Percentiles rank a stretch among this genome's conserved stretches.
phyloP scores from a whole-genome alignment of 164 flowering plant species.

The Warburgia ugandensis region DNA sequence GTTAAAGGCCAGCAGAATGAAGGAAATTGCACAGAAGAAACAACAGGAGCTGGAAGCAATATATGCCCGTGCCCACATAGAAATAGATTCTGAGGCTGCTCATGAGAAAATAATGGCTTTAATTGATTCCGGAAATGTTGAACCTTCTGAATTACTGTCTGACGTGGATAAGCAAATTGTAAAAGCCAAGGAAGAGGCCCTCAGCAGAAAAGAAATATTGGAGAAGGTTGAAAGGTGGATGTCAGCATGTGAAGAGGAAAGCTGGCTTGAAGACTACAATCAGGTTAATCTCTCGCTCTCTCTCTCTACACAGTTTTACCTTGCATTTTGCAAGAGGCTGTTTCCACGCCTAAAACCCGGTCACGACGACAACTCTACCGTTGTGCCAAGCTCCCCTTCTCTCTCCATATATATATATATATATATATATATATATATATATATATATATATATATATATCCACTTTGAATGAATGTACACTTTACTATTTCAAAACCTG shows the following conservation, averaged over 20 bases:
- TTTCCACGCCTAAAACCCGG: too few species aligned
- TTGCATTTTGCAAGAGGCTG: too few species aligned
- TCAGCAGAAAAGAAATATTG: constrained; percentile 91
- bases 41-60: constrained; percentile 90
- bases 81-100: constrained; percentile 79
- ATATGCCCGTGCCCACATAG: constrained; percentile 74
- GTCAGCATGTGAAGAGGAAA: constrained; percentile 99
- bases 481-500: too few species aligned
- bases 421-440: too few species aligned
- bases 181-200: constrained; percentile 84
- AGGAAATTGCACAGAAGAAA: constrained; percentile 88
- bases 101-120: constrained; percentile 67
- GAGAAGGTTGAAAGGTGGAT: constrained; percentile 99
- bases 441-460: too few species aligned
- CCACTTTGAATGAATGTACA: too few species aligned
- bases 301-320: background rate
- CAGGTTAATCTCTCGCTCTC: constrained; percentile 42
- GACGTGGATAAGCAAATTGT: constrained; percentile 89
- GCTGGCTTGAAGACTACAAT: constrained; percentile 99
- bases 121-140: constrained; percentile 87
- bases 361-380: too few species aligned
- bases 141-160: constrained; percentile 82
- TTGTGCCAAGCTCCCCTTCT: too few species aligned
- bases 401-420: too few species aligned
- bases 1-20: constrained; percentile 91